Conservation (phyloP, 2,329 filamentous ascomycete species). For the Calonectria pauciramosa region DNA sequence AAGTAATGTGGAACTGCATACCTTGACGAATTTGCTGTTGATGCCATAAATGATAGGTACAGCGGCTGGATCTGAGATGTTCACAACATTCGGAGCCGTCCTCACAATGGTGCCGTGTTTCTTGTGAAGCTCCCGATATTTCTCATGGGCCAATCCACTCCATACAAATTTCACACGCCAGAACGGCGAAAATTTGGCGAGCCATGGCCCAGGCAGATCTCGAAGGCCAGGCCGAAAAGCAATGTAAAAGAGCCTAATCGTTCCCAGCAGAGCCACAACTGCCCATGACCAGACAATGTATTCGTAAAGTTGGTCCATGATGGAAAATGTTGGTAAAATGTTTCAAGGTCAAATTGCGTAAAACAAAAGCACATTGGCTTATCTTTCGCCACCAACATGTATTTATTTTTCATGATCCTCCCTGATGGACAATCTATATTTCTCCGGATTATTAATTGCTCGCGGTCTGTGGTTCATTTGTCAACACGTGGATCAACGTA, state of each 20-base stretch:
- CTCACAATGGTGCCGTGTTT: constrained; percentile 35
- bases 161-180: constrained; percentile 1
- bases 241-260: background rate
- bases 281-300: background rate
- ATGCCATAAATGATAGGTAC: background rate
- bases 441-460: background rate
- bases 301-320: background rate
- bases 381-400: background rate
- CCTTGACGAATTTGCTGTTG: background rate
- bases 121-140: constrained; percentile 2
- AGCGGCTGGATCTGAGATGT: constrained; percentile 43
- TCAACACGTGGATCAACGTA: background rate
- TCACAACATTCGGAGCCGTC: constrained; percentile 35
- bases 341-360: background rate
- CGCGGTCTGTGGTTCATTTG: background rate
- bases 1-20: background rate
- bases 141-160: background rate
- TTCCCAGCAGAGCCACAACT: background rate
- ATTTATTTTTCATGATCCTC: background rate
- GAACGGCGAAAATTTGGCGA: background rate
- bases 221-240: background rate
- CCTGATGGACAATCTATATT: background rate
- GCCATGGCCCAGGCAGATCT: background rate
- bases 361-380: background rate
- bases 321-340: background rate